Conservation (phyloP, 352 stramenopile genomes). For the Globisporangium okanoganense region DNA sequence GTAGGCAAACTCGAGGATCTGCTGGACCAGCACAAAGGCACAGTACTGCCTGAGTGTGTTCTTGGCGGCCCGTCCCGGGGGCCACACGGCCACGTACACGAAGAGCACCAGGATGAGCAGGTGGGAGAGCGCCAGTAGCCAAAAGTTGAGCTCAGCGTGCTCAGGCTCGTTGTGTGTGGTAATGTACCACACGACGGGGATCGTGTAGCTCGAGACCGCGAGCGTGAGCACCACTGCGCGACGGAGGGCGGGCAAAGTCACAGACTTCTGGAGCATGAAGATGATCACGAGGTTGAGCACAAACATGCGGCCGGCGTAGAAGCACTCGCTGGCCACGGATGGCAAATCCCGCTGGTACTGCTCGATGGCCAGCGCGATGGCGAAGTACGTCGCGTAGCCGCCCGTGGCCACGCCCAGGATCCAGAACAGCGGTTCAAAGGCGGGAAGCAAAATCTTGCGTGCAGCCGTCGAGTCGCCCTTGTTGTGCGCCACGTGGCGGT, state of each 20-base stretch:
- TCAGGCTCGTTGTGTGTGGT: not conserved
- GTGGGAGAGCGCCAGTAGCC: not conserved
- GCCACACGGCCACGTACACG: not conserved
- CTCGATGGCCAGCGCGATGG: conserved; percentile 5
- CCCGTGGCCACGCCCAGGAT: conserved; percentile 20
- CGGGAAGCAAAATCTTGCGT: conserved; percentile 42
- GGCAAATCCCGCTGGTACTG: conserved; percentile 9
- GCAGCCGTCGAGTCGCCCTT: conserved; percentile 41
- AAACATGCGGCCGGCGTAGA: conserved; percentile 33
- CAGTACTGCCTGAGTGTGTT: conserved; percentile 28
- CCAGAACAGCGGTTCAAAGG: conserved; percentile 45
- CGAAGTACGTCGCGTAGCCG: conserved; percentile 12
- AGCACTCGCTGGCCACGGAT: conserved; percentile 14
- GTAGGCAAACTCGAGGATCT: conserved; percentile 14
- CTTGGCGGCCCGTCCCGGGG: not conserved
- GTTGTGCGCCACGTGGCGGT: conserved; percentile 41
- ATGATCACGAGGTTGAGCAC: conserved; percentile 30
- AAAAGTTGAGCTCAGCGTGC: conserved; percentile 4
- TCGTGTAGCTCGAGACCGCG: conserved; percentile 22
- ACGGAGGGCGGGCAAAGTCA: conserved; percentile 28
- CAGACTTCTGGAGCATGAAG: conserved; percentile 43
- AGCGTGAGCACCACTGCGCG: conserved; percentile 28
- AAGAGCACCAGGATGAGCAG: conserved; percentile 28
- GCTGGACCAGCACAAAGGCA: conserved; percentile 4
- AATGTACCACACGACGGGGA: conserved; percentile 18